phyloP scores from a whole-genome alignment of 176 grass and related monocot species.

The Carex pumila region DNA sequence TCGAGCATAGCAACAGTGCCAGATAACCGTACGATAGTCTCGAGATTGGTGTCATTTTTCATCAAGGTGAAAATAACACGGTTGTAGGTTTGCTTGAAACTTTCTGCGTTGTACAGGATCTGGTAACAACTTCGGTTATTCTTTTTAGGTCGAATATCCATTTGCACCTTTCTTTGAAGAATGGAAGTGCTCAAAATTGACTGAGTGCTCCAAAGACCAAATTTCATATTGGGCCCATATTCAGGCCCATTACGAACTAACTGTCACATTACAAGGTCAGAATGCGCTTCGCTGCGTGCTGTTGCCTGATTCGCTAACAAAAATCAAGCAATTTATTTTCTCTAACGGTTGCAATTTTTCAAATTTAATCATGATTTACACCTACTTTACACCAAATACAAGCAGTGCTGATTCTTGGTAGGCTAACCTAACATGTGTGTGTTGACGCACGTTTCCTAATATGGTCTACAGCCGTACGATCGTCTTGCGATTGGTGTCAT shows the following conservation, averaged over 20 bases:
- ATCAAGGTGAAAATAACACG: not conserved
- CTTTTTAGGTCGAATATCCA: not conserved
- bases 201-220: not conserved
- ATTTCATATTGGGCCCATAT: not conserved
- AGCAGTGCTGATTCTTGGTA: not conserved
- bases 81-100: not conserved
- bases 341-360: not conserved
- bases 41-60: too few relatives aligned
- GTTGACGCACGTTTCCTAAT: too few relatives aligned
- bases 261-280: too few relatives aligned
- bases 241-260: not conserved
- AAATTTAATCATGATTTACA: not conserved
- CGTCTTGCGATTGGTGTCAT: too few relatives aligned
- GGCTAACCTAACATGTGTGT: not conserved
- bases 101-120: not conserved
- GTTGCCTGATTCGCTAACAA: not conserved
- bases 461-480: too few relatives aligned
- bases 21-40: too few relatives aligned
- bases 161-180: not conserved
- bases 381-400: not conserved
- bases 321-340: too few relatives aligned
- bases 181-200: not conserved
- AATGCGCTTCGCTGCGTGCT: not conserved
- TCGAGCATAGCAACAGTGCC: not conserved
- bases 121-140: not conserved